These are phyloP conservation scores for Reticulascus tulasneorum DNA, from an alignment of 2,329 filamentous ascomycete genomes.

Conservation along the genomic window DNA sequence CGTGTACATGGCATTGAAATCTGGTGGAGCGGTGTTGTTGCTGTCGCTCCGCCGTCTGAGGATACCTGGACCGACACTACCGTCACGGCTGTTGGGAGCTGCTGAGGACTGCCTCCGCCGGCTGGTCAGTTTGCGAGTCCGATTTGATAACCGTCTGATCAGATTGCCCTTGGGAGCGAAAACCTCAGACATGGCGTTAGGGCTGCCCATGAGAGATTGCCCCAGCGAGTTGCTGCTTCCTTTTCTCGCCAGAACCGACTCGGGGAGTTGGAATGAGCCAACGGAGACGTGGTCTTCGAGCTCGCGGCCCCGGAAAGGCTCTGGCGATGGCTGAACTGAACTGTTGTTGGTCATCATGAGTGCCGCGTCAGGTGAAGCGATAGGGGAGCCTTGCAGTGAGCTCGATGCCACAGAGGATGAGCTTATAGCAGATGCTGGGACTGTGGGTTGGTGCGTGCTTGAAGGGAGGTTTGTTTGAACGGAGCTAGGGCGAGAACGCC, in stretches of 20 bases:
- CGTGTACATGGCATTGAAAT: slow-evolving; percentile 37
- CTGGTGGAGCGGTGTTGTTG: slow-evolving; percentile 64
- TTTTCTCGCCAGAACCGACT: slow-evolving; percentile 60
- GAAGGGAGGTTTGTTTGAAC: slow-evolving; percentile 43
- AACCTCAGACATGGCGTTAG: slow-evolving; percentile 51
- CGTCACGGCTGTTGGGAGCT: slow-evolving; percentile 72
- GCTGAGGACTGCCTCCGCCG: slow-evolving; percentile 75
- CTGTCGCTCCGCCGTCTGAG: slow-evolving; percentile 86
- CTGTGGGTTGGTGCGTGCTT: slow-evolving; percentile 19
- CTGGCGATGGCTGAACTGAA: slow-evolving; percentile 65
- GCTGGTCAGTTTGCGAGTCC: slow-evolving; percentile 62
- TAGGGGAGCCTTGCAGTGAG: slow-evolving; percentile 52
- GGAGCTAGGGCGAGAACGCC: slow-evolving; percentile 40
- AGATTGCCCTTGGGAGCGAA: slow-evolving; percentile 39
- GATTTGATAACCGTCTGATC: slow-evolving; percentile 81
- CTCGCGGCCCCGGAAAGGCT: slow-evolving; percentile 53
- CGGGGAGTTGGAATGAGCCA: slow-evolving; percentile 65
- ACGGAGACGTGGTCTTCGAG: slow-evolving; percentile 47
- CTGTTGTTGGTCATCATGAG: slow-evolving; percentile 55
- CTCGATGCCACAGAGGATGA: slow-evolving; percentile 52
- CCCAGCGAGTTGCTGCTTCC: slow-evolving; percentile 61
- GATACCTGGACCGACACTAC: slow-evolving; percentile 84
- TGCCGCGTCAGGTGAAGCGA: slow-evolving; percentile 51
- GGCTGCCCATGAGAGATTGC: slow-evolving; percentile 53
- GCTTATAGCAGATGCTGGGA: slow-evolving; percentile 52